A percentile compares a stretch with the other conserved stretches of the same genome.
phyloP scores from a whole-genome alignment of 1,284 basidiomycete species.

The Malassezia globosa region DNA sequence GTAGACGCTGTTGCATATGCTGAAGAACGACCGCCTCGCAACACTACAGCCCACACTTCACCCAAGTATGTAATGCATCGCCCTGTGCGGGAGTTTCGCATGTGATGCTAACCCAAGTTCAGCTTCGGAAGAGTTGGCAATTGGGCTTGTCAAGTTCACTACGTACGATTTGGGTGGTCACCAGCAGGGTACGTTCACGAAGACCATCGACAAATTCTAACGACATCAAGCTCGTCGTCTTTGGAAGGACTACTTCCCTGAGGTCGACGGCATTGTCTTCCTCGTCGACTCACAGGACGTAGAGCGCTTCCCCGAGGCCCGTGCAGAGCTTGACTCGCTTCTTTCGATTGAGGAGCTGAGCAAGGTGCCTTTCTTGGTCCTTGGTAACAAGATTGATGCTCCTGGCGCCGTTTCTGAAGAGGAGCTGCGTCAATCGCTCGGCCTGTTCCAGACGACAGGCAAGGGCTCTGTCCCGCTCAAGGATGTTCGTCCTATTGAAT shows the following conservation, averaged over 20 bases:
- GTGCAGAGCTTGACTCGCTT: slow-evolving; percentile 90
- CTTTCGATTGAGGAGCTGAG: slow-evolving; percentile 69
- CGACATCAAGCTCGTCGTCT: slow-evolving; percentile 70
- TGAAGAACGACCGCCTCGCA: slow-evolving; percentile 97
- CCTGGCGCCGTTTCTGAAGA: slow-evolving; percentile 93
- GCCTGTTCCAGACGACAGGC: slow-evolving; percentile 95
- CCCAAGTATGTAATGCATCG: slow-evolving; percentile 76
- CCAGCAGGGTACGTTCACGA: slow-evolving; percentile 64
- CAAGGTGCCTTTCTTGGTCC: slow-evolving; percentile 94
- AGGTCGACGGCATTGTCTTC: slow-evolving; percentile 98
- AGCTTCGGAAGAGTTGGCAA: slow-evolving; percentile 98
- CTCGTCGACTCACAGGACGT: slow-evolving; percentile 92
- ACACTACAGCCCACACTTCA: slow-evolving; percentile 96
- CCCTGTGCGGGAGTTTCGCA: no score
- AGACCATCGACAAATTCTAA: no score
- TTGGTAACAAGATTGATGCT: slow-evolving; percentile 99
- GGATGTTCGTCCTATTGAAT: slow-evolving; percentile 95
- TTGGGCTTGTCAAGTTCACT: slow-evolving; percentile 97
- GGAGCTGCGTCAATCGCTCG: slow-evolving; percentile 85
- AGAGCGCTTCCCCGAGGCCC: slow-evolving; percentile 89
- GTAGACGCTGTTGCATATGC: slow-evolving; percentile 95
- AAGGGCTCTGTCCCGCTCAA: slow-evolving; percentile 97
- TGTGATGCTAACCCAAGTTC: slow-evolving; percentile 5
- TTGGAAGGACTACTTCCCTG: slow-evolving; percentile 99
- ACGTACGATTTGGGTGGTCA: slow-evolving; percentile 98